Percentiles rank a stretch among this genome's conserved stretches.
These are phyloP conservation scores for Trametes coccinea DNA, from an alignment of 768 basidiomycete species.

Conservation along the genomic window DNA sequence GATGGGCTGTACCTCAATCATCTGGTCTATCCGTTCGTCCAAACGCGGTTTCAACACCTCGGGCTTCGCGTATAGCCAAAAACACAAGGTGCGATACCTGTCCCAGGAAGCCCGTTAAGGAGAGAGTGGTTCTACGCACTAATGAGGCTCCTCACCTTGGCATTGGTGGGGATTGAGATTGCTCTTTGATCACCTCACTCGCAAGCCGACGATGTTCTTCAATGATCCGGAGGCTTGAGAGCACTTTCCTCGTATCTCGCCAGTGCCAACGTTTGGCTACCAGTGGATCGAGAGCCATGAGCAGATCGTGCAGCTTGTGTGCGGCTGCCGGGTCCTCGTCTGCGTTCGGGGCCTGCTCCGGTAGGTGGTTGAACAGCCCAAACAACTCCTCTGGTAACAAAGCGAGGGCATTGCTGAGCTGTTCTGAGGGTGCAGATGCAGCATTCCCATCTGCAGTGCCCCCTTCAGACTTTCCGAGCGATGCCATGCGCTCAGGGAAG, in stretches of 20 bases:
- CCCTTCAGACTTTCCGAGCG: constrained; percentile 22
- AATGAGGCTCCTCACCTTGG: constrained; percentile 45
- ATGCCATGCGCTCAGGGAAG: constrained; percentile 73
- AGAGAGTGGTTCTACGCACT: no score
- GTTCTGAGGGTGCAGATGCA: constrained; percentile 19
- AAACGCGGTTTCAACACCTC: constrained; percentile 64
- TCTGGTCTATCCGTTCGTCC: constrained; percentile 80
- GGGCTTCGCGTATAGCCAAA: constrained; percentile 87
- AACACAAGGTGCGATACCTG: constrained; percentile 83
- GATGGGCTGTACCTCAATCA: constrained; percentile 66
- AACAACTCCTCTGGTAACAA: constrained; percentile 49
- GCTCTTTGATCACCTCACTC: constrained; percentile 69
- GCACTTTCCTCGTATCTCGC: constrained; percentile 89
- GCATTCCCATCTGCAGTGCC: background rate
- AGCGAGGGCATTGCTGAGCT: constrained; percentile 43
- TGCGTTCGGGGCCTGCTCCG: constrained; percentile 59
- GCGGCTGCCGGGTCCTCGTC: constrained; percentile 54
- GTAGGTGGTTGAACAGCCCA: constrained; percentile 56
- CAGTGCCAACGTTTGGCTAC: constrained; percentile 93
- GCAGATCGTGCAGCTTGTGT: constrained; percentile 63
- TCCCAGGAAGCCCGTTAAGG: background rate
- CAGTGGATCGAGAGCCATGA: constrained; percentile 66
- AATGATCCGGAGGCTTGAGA: constrained; percentile 76
- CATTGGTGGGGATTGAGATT: constrained; percentile 44
- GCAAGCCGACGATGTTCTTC: constrained; percentile 64